Percentiles rank a stretch among this genome's conserved stretches.
Evolutionary conservation across 306 rosid species (phyloP).

Genomic region (Cicer yamashitae): DNA sequence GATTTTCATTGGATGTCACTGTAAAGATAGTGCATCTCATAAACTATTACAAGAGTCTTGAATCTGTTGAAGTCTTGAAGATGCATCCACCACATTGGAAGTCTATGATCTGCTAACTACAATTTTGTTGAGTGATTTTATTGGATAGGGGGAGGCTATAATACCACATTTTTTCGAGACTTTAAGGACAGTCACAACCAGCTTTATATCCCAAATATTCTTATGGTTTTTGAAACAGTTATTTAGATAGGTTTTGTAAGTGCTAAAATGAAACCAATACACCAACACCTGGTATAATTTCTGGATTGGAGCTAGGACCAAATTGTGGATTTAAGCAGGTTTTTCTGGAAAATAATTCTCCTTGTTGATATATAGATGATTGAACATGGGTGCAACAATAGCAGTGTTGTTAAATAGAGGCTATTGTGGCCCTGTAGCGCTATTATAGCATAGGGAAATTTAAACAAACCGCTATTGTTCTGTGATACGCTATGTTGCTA

Average conservation of each 20-base stretch:
- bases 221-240: constrained; percentile 15
- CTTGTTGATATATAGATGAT: constrained; percentile 15
- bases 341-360: constrained; percentile 6
- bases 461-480: no score
- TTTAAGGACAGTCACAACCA: not conserved
- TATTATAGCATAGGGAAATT: no score
- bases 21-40: not conserved
- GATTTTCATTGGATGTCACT: no score
- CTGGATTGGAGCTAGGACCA: not conserved
- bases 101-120: constrained; percentile 5
- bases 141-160: no score
- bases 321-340: constrained; percentile 23
- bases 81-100: constrained; percentile 7
- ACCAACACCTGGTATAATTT: not conserved
- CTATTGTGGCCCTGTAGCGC: no score
- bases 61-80: not conserved
- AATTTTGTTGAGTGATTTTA: not conserved
- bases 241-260: constrained; percentile 16
- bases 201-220: constrained; percentile 8
- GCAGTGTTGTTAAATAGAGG: no score
- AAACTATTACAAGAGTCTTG: not conserved
- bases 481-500: no score
- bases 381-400: constrained; percentile 21
- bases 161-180: not conserved
- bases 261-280: constrained; percentile 8